phyloP scores from a whole-genome alignment of 2,329 filamentous ascomycete genomes.

The Pseudocercospora macadamiae region DNA sequence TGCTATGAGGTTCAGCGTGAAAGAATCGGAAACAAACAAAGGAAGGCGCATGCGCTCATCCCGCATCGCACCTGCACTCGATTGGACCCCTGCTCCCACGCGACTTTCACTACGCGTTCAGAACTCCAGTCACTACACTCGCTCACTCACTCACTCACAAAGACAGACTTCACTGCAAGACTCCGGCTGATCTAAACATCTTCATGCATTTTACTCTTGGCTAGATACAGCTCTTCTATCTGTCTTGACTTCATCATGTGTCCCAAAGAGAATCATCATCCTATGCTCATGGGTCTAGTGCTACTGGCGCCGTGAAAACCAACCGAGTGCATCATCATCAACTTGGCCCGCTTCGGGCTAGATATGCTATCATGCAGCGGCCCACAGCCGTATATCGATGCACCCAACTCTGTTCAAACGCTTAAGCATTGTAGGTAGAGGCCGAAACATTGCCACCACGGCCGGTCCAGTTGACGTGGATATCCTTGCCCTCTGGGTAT shows the following conservation, averaged over 20 bases:
- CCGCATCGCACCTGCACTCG: not conserved
- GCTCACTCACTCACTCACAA: not conserved
- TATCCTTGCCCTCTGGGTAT: constrained; percentile 83
- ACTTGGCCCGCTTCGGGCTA: constrained; percentile 13
- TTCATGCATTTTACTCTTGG: constrained; percentile 12
- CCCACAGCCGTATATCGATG: constrained; percentile 9
- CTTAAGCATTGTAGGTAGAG: constrained; percentile 95
- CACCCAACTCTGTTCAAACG: constrained; percentile 4
- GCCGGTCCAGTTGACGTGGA: constrained; percentile 99
- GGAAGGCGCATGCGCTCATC: not conserved
- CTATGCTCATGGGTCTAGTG: constrained; percentile 9
- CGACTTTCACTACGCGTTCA: no score
- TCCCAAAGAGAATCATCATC: constrained; percentile 6
- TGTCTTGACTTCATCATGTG: constrained; percentile 12
- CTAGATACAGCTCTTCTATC: constrained; percentile 22
- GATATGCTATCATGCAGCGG: constrained; percentile 15
- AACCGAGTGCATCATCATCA: constrained; percentile 16
- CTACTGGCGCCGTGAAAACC: not conserved
- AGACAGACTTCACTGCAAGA: not conserved
- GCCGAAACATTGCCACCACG: constrained; percentile 96
- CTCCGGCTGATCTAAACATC: constrained; percentile 9
- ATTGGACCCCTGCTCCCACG: no score
- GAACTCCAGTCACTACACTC: not conserved
- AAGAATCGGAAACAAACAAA: not conserved
- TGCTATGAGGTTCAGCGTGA: not conserved